Evolutionary conservation across 495 filamentous ascomycete genomes (phyloP).

Genomic region (Margaritispora aquatica): DNA sequence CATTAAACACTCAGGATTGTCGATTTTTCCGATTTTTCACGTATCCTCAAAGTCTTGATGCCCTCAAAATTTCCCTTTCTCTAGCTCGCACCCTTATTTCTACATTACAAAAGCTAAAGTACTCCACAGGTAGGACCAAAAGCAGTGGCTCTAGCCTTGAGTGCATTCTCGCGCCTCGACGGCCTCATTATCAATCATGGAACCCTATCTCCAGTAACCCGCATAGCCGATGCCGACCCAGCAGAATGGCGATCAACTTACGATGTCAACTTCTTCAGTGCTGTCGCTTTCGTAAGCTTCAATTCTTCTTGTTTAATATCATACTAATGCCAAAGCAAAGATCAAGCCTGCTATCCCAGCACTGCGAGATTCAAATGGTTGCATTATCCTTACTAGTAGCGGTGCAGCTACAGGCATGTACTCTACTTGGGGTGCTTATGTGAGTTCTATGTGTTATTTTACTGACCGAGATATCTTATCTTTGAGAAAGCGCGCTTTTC

Average conservation of each 20-base stretch:
- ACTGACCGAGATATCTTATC: no score
- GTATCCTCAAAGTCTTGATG: not conserved
- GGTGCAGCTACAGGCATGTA: conserved; percentile 67
- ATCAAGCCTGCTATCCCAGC: conserved; percentile 66
- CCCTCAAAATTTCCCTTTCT: not conserved
- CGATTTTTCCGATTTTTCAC: not conserved
- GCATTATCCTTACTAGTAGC: conserved; percentile 68
- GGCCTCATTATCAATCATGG: conserved; percentile 87
- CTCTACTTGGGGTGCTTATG: conserved; percentile 70
- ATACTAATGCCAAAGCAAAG: conserved; percentile 35
- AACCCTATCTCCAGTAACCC: conserved; percentile 68
- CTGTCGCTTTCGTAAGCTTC: conserved; percentile 63
- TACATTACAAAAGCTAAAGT: not conserved
- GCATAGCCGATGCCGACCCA: conserved; percentile 53
- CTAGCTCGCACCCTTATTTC: not conserved
- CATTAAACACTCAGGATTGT: not conserved
- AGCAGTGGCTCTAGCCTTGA: conserved; percentile 56
- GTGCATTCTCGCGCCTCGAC: conserved; percentile 67
- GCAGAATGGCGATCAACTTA: conserved; percentile 73
- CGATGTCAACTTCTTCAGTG: conserved; percentile 79
- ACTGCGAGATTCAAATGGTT: conserved; percentile 62
- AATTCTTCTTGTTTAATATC: not conserved
- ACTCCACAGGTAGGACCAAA: conserved; percentile 45
- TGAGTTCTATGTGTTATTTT: no score
- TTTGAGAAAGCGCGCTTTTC: no score